These are phyloP conservation scores for Leptographium lundbergii DNA, from an alignment of 2,329 filamentous ascomycete genomes.

Conservation along the genomic window DNA sequence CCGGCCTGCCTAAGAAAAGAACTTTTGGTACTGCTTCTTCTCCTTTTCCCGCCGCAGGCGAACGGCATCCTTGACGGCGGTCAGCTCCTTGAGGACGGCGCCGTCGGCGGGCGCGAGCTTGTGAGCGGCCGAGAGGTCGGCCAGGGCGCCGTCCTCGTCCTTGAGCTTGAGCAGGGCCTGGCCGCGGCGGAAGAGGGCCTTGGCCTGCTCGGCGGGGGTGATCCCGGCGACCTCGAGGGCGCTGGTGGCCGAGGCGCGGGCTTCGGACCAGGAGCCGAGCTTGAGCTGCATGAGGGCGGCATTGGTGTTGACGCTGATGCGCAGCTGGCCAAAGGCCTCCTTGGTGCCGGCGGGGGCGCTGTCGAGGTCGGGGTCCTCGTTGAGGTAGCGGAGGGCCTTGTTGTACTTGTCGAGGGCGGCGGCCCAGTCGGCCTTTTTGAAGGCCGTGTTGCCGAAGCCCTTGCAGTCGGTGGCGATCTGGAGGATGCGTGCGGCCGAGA, in stretches of 20 bases:
- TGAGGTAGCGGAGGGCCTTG: slow-evolving; percentile 80
- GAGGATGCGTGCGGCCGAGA: slow-evolving; percentile 56
- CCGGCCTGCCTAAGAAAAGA: slow-evolving; percentile 45
- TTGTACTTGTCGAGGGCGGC: slow-evolving; percentile 83
- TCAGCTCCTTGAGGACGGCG: slow-evolving; percentile 62
- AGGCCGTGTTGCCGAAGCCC: slow-evolving; percentile 82
- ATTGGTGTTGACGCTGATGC: slow-evolving; percentile 82
- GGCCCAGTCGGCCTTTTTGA: slow-evolving; percentile 62
- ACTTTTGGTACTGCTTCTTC: slow-evolving; percentile 86
- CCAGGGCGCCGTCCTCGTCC: slow-evolving; percentile 71
- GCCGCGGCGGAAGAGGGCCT: slow-evolving; percentile 76
- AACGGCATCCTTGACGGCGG: slow-evolving; percentile 63
- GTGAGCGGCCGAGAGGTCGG: slow-evolving; percentile 63
- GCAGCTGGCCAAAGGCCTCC: slow-evolving; percentile 55
- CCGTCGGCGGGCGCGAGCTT: slow-evolving; percentile 63
- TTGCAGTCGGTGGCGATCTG: slow-evolving; percentile 79
- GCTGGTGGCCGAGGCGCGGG: slow-evolving; percentile 53
- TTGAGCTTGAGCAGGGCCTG: slow-evolving; percentile 63
- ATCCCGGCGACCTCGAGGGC: slow-evolving; percentile 57
- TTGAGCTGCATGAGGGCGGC: slow-evolving; percentile 77
- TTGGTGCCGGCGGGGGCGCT: slow-evolving; percentile 57
- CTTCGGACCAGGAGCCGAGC: slow-evolving; percentile 58
- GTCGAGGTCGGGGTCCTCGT: slow-evolving; percentile 68
- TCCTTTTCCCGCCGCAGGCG: slow-evolving; percentile 70
- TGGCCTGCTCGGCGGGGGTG: slow-evolving; percentile 69